Base-by-base conservation (phyloP, 148 eudicot species). In the Amaranthus hypochondriacus region DNA sequence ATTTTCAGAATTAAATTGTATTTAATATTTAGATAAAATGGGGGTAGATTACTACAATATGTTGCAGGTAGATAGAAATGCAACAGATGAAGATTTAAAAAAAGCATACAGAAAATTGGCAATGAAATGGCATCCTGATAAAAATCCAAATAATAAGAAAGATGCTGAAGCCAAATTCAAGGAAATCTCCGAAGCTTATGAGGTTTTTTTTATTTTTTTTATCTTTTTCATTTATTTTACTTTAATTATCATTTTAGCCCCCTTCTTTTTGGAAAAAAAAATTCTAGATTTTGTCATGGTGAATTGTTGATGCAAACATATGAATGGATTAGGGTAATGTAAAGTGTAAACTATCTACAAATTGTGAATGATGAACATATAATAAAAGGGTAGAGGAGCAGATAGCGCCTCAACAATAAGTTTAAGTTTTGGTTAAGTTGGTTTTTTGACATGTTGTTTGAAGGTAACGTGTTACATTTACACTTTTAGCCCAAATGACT, bases 71-170 rank as follows among this genome's bases (percentile, higher is more conserved):
- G 86, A 78, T 18, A 84, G 52, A 62, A 83, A 75, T 80, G 96
- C 96, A 50, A 87, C 86, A 15, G 96, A 90, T 3, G 96, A 90
- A 56, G 96, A 90, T 84, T 73, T 90, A 54, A 90, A 90, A 74
- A 90, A 90, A n/a, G 77, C 96, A 15, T 90, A 90, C 63, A 72
- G 96, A 74, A 90, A 76, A 80, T 70, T 90, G 81, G 96, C 96
- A 1, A 90, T 90, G 96, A 90, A 87, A 81, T 90, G 96, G 92
- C 96, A 90, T 73, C 96, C 96, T 49, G 96, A 90, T 81, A 90
- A 90, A 74, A 90, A 90, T 73, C 96, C 90, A 62, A 85, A 70
- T 73, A 73, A 83, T 75, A 90, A 90, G 74, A 81, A 73, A 51
- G 88, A 90, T 74, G 96, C 96, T 70, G 96, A 90, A 80, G 90